Conservation (phyloP, 257 asterid species). For the Forsythia viridissima region DNA sequence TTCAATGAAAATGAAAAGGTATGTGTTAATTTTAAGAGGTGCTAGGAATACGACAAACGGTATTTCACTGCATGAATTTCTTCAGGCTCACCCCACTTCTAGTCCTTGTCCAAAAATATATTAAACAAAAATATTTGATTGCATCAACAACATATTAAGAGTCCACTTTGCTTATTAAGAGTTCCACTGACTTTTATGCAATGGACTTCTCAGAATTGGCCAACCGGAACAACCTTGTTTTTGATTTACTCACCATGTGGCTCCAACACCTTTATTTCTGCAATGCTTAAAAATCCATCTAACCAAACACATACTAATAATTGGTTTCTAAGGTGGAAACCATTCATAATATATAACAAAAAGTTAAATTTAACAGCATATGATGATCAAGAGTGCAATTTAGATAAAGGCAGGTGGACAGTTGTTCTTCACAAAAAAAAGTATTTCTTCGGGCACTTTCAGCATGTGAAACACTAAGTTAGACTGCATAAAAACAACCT, state of each 20-base stretch:
- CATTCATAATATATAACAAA: not conserved
- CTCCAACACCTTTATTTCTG: not conserved
- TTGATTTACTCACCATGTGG: not conserved
- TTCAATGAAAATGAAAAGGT: not conserved
- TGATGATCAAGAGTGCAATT: not conserved
- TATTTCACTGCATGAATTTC: not conserved
- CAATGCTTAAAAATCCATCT: not conserved
- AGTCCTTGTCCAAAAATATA: not conserved
- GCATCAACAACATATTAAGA: not conserved
- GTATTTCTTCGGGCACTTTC: not conserved
- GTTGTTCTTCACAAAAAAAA: not conserved
- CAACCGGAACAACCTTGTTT: not conserved
- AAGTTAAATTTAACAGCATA: not conserved
- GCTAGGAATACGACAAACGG: not conserved
- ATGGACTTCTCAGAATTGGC: not conserved
- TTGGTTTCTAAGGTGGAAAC: not conserved
- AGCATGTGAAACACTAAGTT: not conserved
- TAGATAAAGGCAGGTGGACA: no score
- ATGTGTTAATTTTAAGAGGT: not conserved
- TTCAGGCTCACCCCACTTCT: not conserved
- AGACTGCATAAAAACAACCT: not conserved
- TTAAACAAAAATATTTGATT: no score
- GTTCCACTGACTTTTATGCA: not conserved
- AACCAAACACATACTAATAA: not conserved
- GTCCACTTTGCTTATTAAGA: not conserved